phyloP scores from a whole-genome alignment of 345 rosid genomes.

The Firmiana major region DNA sequence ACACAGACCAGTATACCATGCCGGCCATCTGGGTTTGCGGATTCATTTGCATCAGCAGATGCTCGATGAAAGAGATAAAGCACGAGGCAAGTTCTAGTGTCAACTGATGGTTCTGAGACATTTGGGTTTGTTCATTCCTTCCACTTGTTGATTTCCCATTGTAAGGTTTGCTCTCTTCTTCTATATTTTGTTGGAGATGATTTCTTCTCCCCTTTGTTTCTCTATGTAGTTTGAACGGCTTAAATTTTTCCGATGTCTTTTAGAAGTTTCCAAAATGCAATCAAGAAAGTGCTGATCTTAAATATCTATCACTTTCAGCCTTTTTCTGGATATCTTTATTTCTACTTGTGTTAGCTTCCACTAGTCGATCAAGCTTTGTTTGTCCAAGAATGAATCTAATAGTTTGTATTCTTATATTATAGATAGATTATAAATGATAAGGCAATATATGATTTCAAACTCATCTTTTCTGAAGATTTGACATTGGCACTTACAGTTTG shows the following conservation, averaged over 20 bases:
- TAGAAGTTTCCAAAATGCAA: background rate
- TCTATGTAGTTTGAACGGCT: slow-evolving; percentile 4
- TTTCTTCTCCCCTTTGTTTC: background rate
- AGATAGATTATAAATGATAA: background rate
- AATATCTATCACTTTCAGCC: background rate
- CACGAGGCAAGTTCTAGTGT: background rate
- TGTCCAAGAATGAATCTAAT: too few relatives aligned
- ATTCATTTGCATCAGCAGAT: slow-evolving; percentile 50
- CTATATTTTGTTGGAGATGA: slow-evolving; percentile 6
- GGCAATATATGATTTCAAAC: background rate
- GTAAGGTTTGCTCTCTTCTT: slow-evolving; percentile 1
- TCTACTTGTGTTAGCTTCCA: background rate
- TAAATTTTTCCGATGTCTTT: background rate
- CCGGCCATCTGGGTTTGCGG: slow-evolving; percentile 54
- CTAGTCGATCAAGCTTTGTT: background rate
- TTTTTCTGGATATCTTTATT: background rate
- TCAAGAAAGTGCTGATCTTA: background rate
- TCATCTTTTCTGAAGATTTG: background rate
- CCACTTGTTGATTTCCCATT: slow-evolving; percentile 3
- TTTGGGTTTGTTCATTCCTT: slow-evolving; percentile 22
- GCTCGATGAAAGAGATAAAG: slow-evolving; percentile 37
- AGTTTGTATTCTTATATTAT: background rate
- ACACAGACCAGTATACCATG: slow-evolving; percentile 58
- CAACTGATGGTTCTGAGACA: background rate
- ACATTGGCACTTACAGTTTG: background rate